Base-by-base conservation (phyloP, 192 early-diverging fungal species). In the Umbelopsis vinacea region DNA sequence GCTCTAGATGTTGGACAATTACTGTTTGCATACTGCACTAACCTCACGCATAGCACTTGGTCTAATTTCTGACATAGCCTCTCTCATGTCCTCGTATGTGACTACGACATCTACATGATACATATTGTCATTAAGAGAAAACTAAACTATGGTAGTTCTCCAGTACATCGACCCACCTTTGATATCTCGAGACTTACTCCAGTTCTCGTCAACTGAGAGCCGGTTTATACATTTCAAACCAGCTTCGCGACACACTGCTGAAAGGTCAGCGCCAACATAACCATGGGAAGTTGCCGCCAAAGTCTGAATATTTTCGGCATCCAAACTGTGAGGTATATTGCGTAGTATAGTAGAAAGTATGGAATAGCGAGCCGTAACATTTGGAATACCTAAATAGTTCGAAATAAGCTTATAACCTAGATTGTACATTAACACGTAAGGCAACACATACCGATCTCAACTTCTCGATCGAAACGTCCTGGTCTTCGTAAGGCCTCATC, bases 201-300 rank as follows among this genome's bases (percentile, higher is more conserved):
- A 43, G 0, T 57, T 24, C 35, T 33, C 60, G 4, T 47, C 72
- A 54, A 82, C 70, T 19, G 71, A 38, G 4, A 63, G 76, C 26
- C 85, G 74, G 71, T 91, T 82, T 24, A 99, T 91, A 19, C 90
- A 87, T 50, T 87, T 84, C 14, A 98, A 70, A 6, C 95, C 98
- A 5, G 96, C 95, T 70, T 99, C 96, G 21, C 92, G 85, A 63
- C 88, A 85, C 4, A 97, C 84, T 7, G 93, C 92, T 3, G 94
- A 92, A 22, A 99, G 72, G 81, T 99, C 98, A 5, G 98, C 98
- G n/a, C 98, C 98, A 68, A 98, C 97, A 79, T 92, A 99, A 0
- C 98, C 98, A 74, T 99, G 98, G 0, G 92, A 87, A 37, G 74
- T 73, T 0, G 84, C 83, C 0, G 95, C 89, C 17, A 98, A 52